A percentile compares a stretch with the other conserved stretches of the same genome.
Conservation (phyloP, 2,329 filamentous ascomycete genomes). For the Aspergillus sclerotialis region DNA sequence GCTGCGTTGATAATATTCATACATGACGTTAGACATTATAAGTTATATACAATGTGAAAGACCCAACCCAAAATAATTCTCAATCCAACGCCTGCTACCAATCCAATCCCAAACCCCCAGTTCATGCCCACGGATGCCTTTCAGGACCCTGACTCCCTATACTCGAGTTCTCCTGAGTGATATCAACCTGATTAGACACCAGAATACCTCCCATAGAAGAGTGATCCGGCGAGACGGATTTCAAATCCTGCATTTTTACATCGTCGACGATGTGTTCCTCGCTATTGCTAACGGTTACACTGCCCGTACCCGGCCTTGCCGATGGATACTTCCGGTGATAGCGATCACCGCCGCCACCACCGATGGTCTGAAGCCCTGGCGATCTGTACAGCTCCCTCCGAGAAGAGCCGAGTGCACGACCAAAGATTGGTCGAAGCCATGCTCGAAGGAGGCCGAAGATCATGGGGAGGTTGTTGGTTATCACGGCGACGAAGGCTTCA, state of each 20-base stretch:
- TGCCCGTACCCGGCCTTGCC: constrained; percentile 28
- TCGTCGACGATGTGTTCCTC: constrained; percentile 41
- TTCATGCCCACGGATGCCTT: no score
- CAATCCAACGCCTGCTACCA: no score
- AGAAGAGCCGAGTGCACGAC: constrained; percentile 31
- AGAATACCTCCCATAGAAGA: constrained; percentile 25
- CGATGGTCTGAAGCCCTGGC: constrained; percentile 20
- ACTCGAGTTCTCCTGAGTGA: constrained; percentile 26
- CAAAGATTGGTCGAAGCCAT: constrained; percentile 32
- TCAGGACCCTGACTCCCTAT: no score
- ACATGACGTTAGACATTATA: no score
- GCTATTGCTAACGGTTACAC: constrained; percentile 37
- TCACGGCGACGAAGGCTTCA: constrained; percentile 34
- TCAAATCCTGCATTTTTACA: constrained; percentile 35
- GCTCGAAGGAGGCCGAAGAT: constrained; percentile 36
- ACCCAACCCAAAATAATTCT: no score
- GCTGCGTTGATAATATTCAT: no score
- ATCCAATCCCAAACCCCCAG: no score
- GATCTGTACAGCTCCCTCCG: constrained; percentile 33
- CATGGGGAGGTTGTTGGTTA: constrained; percentile 33
- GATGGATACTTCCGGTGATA: constrained; percentile 24
- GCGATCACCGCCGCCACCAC: constrained; percentile 17
- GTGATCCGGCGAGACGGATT: constrained; percentile 9
- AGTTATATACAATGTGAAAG: no score
- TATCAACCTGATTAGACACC: constrained; percentile 37